These are phyloP conservation scores for Dalbergia cultrata DNA, from an alignment of 306 rosid species.

Conservation along the genomic window DNA sequence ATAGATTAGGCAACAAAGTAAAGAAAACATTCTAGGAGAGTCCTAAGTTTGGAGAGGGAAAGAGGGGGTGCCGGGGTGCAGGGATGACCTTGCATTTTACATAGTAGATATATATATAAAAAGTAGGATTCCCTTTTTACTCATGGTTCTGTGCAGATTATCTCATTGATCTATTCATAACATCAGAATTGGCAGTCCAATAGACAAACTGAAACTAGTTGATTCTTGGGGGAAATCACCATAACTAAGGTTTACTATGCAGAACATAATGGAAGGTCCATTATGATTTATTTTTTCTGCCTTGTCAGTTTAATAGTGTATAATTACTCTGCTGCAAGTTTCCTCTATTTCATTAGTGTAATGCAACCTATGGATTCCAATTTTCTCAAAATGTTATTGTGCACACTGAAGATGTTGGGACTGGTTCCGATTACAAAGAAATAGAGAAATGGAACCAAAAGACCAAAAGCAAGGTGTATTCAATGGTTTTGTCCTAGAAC, in stretches of 20 bases:
- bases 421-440: no score
- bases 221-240: background rate
- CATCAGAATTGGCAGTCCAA: background rate
- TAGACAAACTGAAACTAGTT: background rate
- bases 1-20: background rate
- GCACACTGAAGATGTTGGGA: no score
- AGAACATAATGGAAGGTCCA: background rate
- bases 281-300: background rate
- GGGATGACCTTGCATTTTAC: background rate
- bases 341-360: slow-evolving; percentile 2
- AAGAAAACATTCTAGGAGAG: background rate
- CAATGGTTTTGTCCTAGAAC: no score
- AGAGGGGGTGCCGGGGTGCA: no score
- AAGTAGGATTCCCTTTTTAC: background rate
- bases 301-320: background rate
- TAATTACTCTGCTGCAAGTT: background rate
- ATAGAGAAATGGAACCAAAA: no score
- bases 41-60: background rate
- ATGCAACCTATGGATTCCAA: background rate
- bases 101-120: no score
- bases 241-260: background rate
- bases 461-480: no score
- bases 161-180: background rate
- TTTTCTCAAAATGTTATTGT: background rate
- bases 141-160: background rate